Evolutionary conservation across 2,329 filamentous ascomycete species (phyloP).

Genomic region (Alternaria arborescens): DNA sequence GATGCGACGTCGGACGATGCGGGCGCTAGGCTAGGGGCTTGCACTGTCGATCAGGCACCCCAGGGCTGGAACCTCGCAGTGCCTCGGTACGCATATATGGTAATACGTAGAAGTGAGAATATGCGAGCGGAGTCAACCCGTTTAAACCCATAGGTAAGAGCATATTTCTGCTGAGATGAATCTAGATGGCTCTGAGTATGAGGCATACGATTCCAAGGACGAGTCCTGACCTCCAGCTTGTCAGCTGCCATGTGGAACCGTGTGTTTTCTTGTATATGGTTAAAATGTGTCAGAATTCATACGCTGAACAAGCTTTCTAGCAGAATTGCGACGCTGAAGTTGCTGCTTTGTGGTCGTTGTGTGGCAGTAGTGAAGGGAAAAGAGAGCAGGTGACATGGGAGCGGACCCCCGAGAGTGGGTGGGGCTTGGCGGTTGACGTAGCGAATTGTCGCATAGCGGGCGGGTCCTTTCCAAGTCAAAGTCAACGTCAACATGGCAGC

Average conservation of each 20-base stretch:
- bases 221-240: too few relatives aligned
- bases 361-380: background rate
- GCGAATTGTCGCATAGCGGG: constrained; percentile 20
- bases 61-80: background rate
- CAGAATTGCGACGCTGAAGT: too few relatives aligned
- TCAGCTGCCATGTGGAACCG: background rate
- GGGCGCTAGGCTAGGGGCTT: constrained; percentile 3
- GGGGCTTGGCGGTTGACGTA: constrained; percentile 32
- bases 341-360: background rate
- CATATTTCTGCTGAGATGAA: background rate
- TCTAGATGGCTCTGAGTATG: background rate
- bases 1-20: constrained; percentile 1
- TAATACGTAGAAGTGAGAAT: background rate
- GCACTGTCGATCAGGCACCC: background rate
- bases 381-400: constrained; percentile 3
- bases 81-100: background rate
- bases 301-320: too few relatives aligned
- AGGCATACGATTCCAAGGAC: too few relatives aligned
- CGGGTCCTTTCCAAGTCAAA: constrained; percentile 17
- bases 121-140: background rate
- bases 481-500: constrained; percentile 30
- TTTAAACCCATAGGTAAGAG: background rate
- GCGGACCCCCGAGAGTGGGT: constrained; percentile 21
- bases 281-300: background rate
- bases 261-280: background rate